These are phyloP conservation scores for Heliosperma pusillum DNA, from an alignment of 148 eudicot species.

Conservation along the genomic window DNA sequence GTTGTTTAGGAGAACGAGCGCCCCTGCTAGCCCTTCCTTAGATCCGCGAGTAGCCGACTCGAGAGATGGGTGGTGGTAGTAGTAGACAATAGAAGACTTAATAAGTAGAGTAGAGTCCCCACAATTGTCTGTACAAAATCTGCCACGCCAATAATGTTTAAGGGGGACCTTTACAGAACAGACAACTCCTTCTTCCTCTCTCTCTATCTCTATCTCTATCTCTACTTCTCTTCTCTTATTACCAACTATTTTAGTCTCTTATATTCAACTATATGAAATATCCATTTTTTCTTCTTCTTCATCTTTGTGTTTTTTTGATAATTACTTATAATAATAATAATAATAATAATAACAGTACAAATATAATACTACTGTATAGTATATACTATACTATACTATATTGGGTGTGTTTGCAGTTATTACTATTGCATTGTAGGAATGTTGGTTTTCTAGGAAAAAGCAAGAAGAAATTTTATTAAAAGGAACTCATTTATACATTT, in stretches of 20 bases:
- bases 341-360: too few relatives aligned
- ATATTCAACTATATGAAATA: too few relatives aligned
- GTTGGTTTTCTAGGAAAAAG: conserved; percentile 39
- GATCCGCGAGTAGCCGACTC: too few relatives aligned
- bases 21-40: too few relatives aligned
- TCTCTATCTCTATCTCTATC: conserved; percentile 8
- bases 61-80: neutral
- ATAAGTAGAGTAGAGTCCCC: conserved; percentile 23
- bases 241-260: conserved; percentile 3
- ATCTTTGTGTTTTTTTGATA: neutral
- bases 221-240: conserved; percentile 21
- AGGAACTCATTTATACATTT: too few relatives aligned
- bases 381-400: too few relatives aligned
- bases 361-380: too few relatives aligned
- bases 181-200: conserved; percentile 28
- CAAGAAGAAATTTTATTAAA: neutral
- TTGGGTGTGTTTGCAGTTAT: too few relatives aligned
- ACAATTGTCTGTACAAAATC: conserved; percentile 40
- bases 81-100: neutral
- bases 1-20: too few relatives aligned
- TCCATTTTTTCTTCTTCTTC: neutral
- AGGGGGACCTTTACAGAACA: conserved; percentile 31
- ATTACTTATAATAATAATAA: too few relatives aligned
- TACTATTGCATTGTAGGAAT: conserved; percentile 32
- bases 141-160: conserved; percentile 48